A percentile compares a stretch with the other conserved stretches of the same genome.
Conservation (phyloP, 2,329 filamentous ascomycete species). For the Colletotrichum destructivum region DNA sequence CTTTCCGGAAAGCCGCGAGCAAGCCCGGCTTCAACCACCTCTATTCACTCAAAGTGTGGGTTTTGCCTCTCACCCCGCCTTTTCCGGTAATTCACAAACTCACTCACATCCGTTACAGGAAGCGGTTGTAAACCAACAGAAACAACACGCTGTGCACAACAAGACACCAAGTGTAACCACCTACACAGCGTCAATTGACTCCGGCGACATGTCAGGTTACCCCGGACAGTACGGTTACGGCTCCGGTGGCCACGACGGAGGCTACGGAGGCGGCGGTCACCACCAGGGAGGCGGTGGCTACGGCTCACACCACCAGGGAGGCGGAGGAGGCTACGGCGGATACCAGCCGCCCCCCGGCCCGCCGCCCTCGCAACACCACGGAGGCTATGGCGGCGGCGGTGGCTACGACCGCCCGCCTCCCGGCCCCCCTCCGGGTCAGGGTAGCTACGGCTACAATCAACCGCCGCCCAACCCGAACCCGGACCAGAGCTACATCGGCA, state of each 20-base stretch:
- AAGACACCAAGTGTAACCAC: background rate
- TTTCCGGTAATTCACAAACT: conserved; percentile 4
- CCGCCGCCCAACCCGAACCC: conserved; percentile 44
- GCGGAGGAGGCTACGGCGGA: conserved; percentile 50
- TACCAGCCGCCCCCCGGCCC: conserved; percentile 49
- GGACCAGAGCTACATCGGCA: conserved; percentile 43
- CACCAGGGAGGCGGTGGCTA: conserved; percentile 45
- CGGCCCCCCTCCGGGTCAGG: conserved; percentile 46
- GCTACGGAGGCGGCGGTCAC: conserved; percentile 51
- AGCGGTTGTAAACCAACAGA: conserved; percentile 6
- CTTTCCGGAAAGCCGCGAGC: background rate
- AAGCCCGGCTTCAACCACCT: background rate
- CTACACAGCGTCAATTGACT: background rate
- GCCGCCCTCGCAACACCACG: conserved; percentile 44
- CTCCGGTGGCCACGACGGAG: conserved; percentile 50
- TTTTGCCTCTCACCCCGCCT: conserved; percentile 34
- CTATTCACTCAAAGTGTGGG: conserved; percentile 30
- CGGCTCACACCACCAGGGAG: conserved; percentile 39
- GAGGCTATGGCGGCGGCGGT: conserved; percentile 42
- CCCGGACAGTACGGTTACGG: conserved; percentile 59
- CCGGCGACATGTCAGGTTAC: conserved; percentile 50
- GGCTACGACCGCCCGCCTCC: conserved; percentile 41
- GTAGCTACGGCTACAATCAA: conserved; percentile 48
- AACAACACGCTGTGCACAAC: conserved; percentile 15
- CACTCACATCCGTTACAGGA: conserved; percentile 30